A percentile compares a stretch with the other conserved stretches of the same genome.
phyloP scores from a whole-genome alignment of 1,139 yeast species.

The Saccharomyces hybrid region DNA sequence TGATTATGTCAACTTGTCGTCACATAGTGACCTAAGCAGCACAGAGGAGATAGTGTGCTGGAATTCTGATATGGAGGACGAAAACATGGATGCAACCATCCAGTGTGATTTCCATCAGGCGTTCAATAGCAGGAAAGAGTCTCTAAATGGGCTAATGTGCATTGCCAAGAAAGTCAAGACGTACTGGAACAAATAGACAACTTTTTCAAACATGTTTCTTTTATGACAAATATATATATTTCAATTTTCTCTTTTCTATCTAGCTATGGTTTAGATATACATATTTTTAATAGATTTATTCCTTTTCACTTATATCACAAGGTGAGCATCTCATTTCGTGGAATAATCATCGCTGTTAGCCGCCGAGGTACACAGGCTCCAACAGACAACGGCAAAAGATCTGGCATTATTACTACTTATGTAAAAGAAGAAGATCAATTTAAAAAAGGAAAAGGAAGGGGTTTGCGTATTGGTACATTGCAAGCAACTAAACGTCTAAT shows the following conservation, averaged over 20 bases:
- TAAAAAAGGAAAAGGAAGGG: not conserved
- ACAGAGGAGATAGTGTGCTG: conserved; percentile 12
- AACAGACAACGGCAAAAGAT: not conserved
- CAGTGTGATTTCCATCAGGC: not conserved
- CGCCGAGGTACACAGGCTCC: not conserved
- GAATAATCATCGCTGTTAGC: not conserved
- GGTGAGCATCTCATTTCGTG: not conserved
- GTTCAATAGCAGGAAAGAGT: conserved; percentile 1
- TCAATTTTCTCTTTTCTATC: not conserved
- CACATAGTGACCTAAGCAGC: conserved; percentile 18
- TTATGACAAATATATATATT: not conserved
- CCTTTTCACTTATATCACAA: not conserved
- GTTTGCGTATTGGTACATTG: not conserved
- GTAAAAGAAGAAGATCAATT: too few relatives aligned
- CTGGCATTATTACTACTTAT: not conserved
- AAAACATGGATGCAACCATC: not conserved
- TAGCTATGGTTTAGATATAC: not conserved
- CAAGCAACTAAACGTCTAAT: not conserved
- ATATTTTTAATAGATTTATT: not conserved
- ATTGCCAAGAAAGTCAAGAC: conserved; percentile 1
- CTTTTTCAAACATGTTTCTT: not conserved
- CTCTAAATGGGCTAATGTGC: not conserved
- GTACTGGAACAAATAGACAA: conserved; percentile 1
- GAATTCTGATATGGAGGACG: conserved; percentile 6
- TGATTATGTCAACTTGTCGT: conserved; percentile 17